These are phyloP conservation scores for Sanghuangporus weigelae DNA, from an alignment of 1,284 basidiomycete genomes.

Conservation along the genomic window DNA sequence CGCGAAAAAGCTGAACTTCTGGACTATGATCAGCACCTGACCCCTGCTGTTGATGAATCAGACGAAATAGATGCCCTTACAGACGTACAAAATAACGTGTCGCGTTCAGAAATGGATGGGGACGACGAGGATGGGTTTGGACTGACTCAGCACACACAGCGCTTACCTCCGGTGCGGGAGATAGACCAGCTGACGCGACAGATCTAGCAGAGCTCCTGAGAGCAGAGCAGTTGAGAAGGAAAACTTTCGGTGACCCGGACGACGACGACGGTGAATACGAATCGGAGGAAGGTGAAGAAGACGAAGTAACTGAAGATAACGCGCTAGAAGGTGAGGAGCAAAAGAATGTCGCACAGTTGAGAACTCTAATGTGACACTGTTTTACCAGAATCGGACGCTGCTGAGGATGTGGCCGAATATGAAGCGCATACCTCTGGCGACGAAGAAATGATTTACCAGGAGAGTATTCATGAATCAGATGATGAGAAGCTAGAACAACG, in stretches of 20 bases:
- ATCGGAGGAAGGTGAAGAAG: conserved; percentile 5
- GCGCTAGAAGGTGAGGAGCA: conserved; percentile 7
- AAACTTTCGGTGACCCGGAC: conserved; percentile 40
- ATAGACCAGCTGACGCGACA: conserved; percentile 44
- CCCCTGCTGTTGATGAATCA: conserved; percentile 28
- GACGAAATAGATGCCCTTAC: conserved; percentile 38
- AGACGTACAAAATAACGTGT: conserved; percentile 30
- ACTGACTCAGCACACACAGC: conserved; percentile 17
- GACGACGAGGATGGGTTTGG: conserved; percentile 20
- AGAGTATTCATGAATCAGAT: conserved; percentile 8
- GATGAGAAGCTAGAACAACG: neutral
- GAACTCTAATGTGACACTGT: neutral
- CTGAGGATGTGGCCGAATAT: conserved; percentile 20
- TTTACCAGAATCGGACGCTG: conserved; percentile 15
- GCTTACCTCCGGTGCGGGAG: conserved; percentile 39
- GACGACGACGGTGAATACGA: conserved; percentile 27
- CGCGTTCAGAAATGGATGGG: conserved; percentile 29
- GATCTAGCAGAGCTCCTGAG: conserved; percentile 63
- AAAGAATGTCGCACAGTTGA: neutral
- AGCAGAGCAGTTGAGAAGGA: conserved; percentile 48
- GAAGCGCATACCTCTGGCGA: conserved; percentile 20
- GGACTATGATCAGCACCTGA: conserved; percentile 22
- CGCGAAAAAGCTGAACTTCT: conserved; percentile 25
- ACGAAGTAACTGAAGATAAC: neutral
- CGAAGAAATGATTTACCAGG: conserved; percentile 15